These are phyloP conservation scores for Pseudocercospora musae DNA, from an alignment of 2,329 filamentous ascomycete species.

Conservation along the genomic window DNA sequence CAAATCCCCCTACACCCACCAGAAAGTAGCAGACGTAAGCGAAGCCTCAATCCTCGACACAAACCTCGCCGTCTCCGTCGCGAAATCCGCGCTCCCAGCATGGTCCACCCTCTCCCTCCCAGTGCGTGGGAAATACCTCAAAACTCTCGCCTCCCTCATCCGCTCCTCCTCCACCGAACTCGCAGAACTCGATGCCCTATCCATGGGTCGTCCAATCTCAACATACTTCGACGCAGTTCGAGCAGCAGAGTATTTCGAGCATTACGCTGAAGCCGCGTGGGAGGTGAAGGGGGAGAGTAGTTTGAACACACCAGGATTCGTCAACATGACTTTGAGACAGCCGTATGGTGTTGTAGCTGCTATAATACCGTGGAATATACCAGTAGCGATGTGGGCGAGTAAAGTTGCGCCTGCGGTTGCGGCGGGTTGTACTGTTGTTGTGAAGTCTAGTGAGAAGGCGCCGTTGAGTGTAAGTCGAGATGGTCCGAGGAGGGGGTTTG, in stretches of 20 bases:
- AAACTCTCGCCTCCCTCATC: constrained; percentile 46
- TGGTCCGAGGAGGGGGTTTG: not conserved
- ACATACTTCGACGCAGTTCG: too few species aligned
- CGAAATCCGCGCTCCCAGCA: constrained; percentile 60
- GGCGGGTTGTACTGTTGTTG: not conserved
- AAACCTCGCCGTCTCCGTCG: constrained; percentile 66
- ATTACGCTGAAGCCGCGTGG: constrained; percentile 34
- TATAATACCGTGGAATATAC: constrained; percentile 80
- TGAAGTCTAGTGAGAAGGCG: not conserved
- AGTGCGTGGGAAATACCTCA: constrained; percentile 42
- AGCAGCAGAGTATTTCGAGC: too few species aligned
- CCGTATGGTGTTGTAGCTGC: constrained; percentile 35
- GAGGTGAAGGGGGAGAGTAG: constrained; percentile 44
- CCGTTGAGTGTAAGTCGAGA: not conserved
- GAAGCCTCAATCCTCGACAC: constrained; percentile 65
- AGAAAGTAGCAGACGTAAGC: constrained; percentile 53
- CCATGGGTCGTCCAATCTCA: too few species aligned
- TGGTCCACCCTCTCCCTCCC: constrained; percentile 52
- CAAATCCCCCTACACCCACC: constrained; percentile 42
- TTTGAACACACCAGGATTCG: constrained; percentile 47
- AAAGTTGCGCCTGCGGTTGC: not conserved
- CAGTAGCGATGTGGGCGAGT: constrained; percentile 33
- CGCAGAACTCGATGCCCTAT: too few species aligned
- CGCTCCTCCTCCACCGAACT: not conserved
- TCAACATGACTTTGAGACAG: constrained; percentile 37